Percentiles rank a stretch among this genome's conserved stretches.
These are phyloP conservation scores for Adenanthera pavonina DNA, from an alignment of 306 rosid genomes.

Conservation along the genomic window DNA sequence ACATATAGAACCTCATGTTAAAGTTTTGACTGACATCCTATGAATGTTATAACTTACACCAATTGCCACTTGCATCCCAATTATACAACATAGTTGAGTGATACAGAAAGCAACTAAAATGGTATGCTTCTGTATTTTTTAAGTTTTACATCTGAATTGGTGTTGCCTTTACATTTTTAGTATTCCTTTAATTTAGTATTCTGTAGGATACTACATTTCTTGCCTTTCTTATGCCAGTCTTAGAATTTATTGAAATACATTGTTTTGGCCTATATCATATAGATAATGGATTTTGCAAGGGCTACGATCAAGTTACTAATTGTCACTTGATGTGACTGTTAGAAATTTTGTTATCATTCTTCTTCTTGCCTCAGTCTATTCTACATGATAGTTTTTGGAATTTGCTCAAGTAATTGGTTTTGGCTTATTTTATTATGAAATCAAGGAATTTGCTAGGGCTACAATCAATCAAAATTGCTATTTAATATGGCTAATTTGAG, in stretches of 20 bases:
- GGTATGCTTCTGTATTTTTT: not conserved
- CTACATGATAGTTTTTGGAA: not conserved
- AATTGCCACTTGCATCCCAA: constrained; percentile 18
- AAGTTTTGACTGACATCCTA: constrained; percentile 18
- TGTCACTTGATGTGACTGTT: no score
- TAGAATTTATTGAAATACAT: constrained; percentile 1
- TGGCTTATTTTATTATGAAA: not conserved
- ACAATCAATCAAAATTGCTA: not conserved
- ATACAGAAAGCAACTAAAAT: constrained; percentile 17
- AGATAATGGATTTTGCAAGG: not conserved
- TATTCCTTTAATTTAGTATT: no score
- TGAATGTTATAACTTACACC: constrained; percentile 5
- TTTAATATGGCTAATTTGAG: not conserved
- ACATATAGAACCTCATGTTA: constrained; percentile 24
- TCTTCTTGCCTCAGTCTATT: not conserved
- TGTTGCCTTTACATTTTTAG: not conserved
- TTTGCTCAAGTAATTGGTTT: constrained; percentile 3
- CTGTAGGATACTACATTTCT: not conserved
- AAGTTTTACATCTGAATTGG: not conserved
- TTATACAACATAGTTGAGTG: constrained; percentile 22
- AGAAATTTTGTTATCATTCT: not conserved
- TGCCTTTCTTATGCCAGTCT: not conserved
- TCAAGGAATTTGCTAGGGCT: not conserved
- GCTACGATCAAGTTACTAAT: not conserved
- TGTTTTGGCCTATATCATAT: not conserved